Evolutionary conservation across 768 basidiomycete species (phyloP).

Genomic region (Leccinum subgranulosum): DNA sequence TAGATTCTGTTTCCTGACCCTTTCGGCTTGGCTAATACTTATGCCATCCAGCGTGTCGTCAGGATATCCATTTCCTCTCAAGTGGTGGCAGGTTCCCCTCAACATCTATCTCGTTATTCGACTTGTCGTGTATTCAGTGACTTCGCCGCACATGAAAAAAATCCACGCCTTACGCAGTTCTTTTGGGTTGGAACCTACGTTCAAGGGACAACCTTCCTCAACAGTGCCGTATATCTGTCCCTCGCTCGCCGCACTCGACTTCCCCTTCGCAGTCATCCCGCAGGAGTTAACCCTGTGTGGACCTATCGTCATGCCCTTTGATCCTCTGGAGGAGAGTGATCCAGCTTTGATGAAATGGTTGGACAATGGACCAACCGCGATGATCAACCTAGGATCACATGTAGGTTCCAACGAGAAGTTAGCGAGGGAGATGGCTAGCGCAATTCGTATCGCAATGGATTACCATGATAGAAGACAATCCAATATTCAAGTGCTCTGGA

Average conservation of each 20-base stretch:
- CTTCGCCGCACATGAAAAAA: background rate
- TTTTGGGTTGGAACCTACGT: background rate
- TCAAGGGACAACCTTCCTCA: background rate
- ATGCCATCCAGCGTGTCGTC: constrained; percentile 1
- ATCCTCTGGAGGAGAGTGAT: no score
- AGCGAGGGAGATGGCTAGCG: constrained; percentile 1
- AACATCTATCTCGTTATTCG: background rate
- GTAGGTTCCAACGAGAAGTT: background rate
- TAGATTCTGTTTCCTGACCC: background rate
- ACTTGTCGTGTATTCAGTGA: background rate
- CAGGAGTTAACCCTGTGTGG: constrained; percentile 5
- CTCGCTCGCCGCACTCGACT: constrained; percentile 1
- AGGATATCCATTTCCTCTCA: constrained; percentile 8
- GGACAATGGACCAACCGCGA: no score
- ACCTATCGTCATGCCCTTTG: background rate
- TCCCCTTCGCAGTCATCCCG: constrained; percentile 3
- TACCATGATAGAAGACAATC: background rate
- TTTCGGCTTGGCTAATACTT: background rate
- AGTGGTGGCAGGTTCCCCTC: constrained; percentile 15
- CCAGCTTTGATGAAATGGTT: no score
- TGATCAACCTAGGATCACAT: constrained; percentile 6
- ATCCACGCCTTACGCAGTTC: background rate
- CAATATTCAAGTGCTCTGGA: constrained; percentile 31
- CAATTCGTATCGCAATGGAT: constrained; percentile 8
- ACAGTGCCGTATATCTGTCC: constrained; percentile 5